phyloP scores from a whole-genome alignment of 352 stramenopile species.

The Pythium utonaiense region DNA sequence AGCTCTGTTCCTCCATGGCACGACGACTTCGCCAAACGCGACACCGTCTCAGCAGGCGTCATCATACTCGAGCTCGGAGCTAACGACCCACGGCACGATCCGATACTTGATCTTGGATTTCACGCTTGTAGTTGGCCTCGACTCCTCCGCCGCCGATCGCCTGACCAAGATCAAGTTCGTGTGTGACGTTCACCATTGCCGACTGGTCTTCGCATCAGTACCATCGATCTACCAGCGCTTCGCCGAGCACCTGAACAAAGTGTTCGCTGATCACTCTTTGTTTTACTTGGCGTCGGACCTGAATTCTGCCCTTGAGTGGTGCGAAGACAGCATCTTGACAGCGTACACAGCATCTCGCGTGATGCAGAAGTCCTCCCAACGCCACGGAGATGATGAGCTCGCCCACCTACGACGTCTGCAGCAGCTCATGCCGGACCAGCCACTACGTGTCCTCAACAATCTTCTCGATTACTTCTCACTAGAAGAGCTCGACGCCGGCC shows the following conservation, averaged over 20 bases:
- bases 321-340: conserved; percentile 58
- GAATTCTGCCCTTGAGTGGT: conserved; percentile 70
- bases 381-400: conserved; percentile 46
- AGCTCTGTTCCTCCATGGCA: conserved; percentile 44
- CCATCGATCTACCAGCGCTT: conserved; percentile 62
- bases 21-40: conserved; percentile 1
- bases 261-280: conserved; percentile 45
- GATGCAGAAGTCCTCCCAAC: conserved; percentile 14
- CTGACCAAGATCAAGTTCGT: conserved; percentile 80
- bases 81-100: conserved; percentile 17
- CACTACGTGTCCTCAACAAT: conserved; percentile 52
- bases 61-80: not conserved
- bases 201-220: conserved; percentile 68
- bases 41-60: not conserved
- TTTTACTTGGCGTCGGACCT: conserved; percentile 62
- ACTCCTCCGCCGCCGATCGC: conserved; percentile 78
- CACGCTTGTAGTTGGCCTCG: conserved; percentile 89
- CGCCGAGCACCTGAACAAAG: conserved; percentile 43
- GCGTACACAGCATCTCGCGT: conserved; percentile 24
- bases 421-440: conserved; percentile 66
- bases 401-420: conserved; percentile 53
- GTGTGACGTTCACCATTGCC: conserved; percentile 60
- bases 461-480: conserved; percentile 75
- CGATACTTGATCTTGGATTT: conserved; percentile 89
- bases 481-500: conserved; percentile 52